Base-by-base conservation (phyloP, 2,329 filamentous ascomycete genomes). In the Claviceps maximensis region DNA sequence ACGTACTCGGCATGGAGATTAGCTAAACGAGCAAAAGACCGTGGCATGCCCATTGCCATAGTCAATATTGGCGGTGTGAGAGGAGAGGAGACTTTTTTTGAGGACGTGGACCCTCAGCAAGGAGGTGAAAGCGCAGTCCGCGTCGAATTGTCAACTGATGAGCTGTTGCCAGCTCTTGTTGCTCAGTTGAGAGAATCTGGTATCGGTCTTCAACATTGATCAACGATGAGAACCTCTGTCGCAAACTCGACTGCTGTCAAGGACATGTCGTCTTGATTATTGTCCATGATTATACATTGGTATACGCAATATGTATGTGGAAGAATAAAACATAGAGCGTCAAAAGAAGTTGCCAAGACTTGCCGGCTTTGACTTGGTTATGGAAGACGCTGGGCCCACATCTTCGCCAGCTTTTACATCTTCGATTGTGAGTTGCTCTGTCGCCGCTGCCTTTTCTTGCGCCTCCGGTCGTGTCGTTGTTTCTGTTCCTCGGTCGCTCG, bases 1-100 rank as follows among this genome's bases (percentile, higher is more conserved):
- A 97, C 93, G 0, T 97, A 95, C 67, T 95, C 89, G 12, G 93
- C 93, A 0, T 98, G 89, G 89, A 76, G 91, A 54, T 69, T 98
- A 52, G 89, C 86, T 1, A 91, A 89, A 71, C 75, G 84, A 55
- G 93, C 91, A 31, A 84, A 86, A 60, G 87, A 93, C 60, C 78
- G 83, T 57, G 83, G 83, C 1, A 91, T 94, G 80, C 84, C 89
- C 17, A 86, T 97, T 64, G 90, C 84, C 0, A 83, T 96, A 44
- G 72, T 96, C 54, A 97, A 95, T 62, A 76, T 96, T 55, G 87
- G 88, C n/a, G 87, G 88, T 10, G 83, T 89, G 27, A 77, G 87
- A 60, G 86, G 87, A 17, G 87, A 94, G 63, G 84, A 89, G n/a
- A 70, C 69, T 3, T 84, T 90, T 60, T 87, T 87, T 59, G 69